Base-by-base conservation (phyloP, 352 stramenopile genomes). In the Globisporangium middletonii region DNA sequence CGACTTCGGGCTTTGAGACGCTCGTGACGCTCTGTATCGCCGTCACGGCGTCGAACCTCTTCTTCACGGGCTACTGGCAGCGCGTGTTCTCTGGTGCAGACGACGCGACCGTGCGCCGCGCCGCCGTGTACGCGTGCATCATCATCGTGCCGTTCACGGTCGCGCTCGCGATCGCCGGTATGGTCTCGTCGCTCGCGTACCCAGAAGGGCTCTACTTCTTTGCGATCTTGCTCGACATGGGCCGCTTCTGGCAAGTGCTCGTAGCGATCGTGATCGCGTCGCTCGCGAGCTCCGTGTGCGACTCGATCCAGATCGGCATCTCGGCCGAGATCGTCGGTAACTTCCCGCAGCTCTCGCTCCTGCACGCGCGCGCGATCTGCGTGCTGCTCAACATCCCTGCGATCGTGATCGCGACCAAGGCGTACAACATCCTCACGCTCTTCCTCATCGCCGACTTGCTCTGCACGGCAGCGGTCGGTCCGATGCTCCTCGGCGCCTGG, bases 21-120 rank as follows among this genome's bases (percentile, higher is more conserved):
- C 61, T 92, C 2, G 73, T 92, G 50, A 92, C 82, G 43, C 69
- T 92, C 5, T 68, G 73, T 12, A 87, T 92, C 53, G 81, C 82
- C 16, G 62, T 89, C 4, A 75, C 68, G 11, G 69, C 79, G 15
- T 75, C 79, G 16, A 89, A 85, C 50, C 59, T 92, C 16, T 92
- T 92, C 64, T 87, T 89, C 66, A 89, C 82, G 53, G 82, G 77
- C 54, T 92, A 83, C 55, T 92, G 82, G 82, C 82, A 89, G 63
- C 79, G 82, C 45, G 80, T 89, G 49, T 90, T 82, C 60, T 62
- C 75, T 0, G 78, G 75, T 11, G 75, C 82, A 7, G 74, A 85
- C 64, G 71, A 89, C 59, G 53, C 50, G 13, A 87, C 78, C 9
- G 59, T 92, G 23, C 68, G 64, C 49, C 74, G 70, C 30, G 78